A percentile compares a stretch with the other conserved stretches of the same genome.
Evolutionary conservation across 192 early-diverging fungal genomes (phyloP).

Genomic region (Rhizoclosmatium sp.): DNA sequence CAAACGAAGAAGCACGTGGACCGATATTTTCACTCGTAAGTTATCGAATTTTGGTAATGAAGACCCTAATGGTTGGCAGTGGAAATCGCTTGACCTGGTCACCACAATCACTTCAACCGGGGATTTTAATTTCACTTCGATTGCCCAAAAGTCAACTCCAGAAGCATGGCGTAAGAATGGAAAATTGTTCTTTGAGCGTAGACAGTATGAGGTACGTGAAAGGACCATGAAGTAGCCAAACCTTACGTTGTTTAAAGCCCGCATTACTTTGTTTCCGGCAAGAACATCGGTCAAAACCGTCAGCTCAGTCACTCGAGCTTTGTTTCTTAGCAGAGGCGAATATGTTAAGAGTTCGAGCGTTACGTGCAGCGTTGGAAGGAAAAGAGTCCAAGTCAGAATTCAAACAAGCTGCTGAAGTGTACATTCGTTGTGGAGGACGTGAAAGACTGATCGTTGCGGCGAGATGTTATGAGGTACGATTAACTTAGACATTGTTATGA

Average conservation of each 20-base stretch:
- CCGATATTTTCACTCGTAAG: slow-evolving; percentile 11
- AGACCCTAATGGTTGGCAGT: neutral
- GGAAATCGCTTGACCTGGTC: slow-evolving; percentile 17
- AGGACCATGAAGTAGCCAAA: no score
- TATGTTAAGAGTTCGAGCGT: neutral
- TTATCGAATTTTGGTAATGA: no score
- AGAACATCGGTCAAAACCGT: neutral
- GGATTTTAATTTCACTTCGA: slow-evolving; percentile 3
- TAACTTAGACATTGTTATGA: neutral
- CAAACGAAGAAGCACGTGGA: neutral
- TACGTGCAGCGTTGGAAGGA: neutral
- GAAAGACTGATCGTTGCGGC: neutral
- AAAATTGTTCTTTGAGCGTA: slow-evolving; percentile 14
- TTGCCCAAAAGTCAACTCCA: slow-evolving; percentile 30
- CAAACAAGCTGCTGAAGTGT: slow-evolving; percentile 7
- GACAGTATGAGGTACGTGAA: slow-evolving; percentile 5
- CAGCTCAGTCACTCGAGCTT: neutral
- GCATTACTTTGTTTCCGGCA: slow-evolving; percentile 33
- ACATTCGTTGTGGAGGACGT: neutral
- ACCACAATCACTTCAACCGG: neutral
- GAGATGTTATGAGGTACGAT: slow-evolving; percentile 12
- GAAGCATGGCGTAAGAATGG: slow-evolving; percentile 28
- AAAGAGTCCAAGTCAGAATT: slow-evolving; percentile 8
- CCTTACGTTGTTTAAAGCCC: no score
- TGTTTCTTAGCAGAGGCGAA: neutral